Evolutionary conservation across 192 early-diverging fungal genomes (phyloP).

Genomic region (Coemansia sp.): DNA sequence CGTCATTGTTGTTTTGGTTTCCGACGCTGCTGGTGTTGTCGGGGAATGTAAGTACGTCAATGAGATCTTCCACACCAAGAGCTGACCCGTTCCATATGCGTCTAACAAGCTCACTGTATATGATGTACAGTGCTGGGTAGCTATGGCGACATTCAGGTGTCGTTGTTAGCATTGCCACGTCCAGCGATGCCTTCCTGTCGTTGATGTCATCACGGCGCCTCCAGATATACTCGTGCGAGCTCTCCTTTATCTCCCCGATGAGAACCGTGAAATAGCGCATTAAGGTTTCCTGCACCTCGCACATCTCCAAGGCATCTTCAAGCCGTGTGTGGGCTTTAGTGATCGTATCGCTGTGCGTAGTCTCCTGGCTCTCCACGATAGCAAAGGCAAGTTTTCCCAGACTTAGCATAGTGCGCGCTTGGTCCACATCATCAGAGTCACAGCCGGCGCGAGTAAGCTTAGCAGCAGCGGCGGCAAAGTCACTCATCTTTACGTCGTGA

Average conservation of each 20-base stretch:
- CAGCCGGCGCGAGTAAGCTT: conserved; percentile 37
- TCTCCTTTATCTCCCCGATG: conserved; percentile 3
- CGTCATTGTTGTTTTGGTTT: background rate
- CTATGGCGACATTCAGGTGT: conserved; percentile 31
- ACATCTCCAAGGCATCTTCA: conserved; percentile 44
- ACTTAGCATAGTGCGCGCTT: conserved; percentile 41
- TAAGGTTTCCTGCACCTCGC: conserved; percentile 31
- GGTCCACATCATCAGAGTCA: conserved; percentile 20
- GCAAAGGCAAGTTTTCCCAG: conserved; percentile 45
- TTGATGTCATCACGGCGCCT: conserved; percentile 13
- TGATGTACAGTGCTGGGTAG: conserved; percentile 32
- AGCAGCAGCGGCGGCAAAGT: conserved; percentile 35
- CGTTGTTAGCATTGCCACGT: conserved; percentile 40
- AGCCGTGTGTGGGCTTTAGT: conserved; percentile 25
- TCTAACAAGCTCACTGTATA: conserved; percentile 30
- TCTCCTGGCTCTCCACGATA: conserved; percentile 12
- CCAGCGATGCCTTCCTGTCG: conserved; percentile 26
- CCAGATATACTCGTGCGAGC: conserved; percentile 5
- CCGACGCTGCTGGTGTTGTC: conserved; percentile 12
- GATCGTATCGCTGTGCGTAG: conserved; percentile 3
- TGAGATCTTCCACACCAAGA: conserved; percentile 26
- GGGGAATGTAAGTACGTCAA: conserved; percentile 38
- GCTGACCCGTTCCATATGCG: conserved; percentile 21
- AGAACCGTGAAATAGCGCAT: conserved; percentile 10
- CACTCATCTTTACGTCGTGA: conserved; percentile 37